Base-by-base conservation (phyloP, 768 basidiomycete species). In the Xerocomus brunneocitrinus region DNA sequence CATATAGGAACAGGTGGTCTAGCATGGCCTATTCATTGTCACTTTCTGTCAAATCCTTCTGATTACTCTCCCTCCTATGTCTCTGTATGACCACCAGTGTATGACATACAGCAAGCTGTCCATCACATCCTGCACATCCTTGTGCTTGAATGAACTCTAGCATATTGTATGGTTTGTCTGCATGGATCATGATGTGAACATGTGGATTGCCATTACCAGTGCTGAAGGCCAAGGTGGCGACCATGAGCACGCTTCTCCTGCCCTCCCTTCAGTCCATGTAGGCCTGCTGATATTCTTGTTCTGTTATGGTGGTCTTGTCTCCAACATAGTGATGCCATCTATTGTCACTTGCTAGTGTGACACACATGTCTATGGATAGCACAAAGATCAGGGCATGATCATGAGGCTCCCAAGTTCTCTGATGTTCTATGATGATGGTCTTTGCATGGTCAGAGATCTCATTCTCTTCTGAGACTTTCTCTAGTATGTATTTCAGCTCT, bases 191-290 rank as follows among this genome's bases (percentile, higher is more conserved):
- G 0, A 67, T 34, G 0, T 56, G 52, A 0, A 68, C 57, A 1
- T 59, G 54, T 0, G 60, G 28, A 44, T 66, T 58, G 47, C 69
- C 64, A 8, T 68, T 67, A 0, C 70, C 69, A 0, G 61, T 63
- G 3, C 59, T 64, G 44, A 72, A 62, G 0, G 65, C 64, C 1
- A 57, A 62, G 0, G 66, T 70, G 9, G 58, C 55, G 0, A 69
- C 39, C 28, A 72, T 54, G 0, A 59, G 31, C 0, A 10, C 22
- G 1, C 24, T 43, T 0, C n/a, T 2, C 0, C 16, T 7, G 0
- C 65, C 67, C 0, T 3, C 1, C 0, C 34, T 25, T 67, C 68
- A 72, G 1, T 31, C 13, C 0, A 28, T 1, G 5, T 65, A 61
- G 0, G 47, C 47, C 0, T 3, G 0, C 0, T 25, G 3, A 0